Evolutionary conservation across 1,139 yeast genomes (phyloP).

Genomic region (Petasospora rhodanensis): DNA sequence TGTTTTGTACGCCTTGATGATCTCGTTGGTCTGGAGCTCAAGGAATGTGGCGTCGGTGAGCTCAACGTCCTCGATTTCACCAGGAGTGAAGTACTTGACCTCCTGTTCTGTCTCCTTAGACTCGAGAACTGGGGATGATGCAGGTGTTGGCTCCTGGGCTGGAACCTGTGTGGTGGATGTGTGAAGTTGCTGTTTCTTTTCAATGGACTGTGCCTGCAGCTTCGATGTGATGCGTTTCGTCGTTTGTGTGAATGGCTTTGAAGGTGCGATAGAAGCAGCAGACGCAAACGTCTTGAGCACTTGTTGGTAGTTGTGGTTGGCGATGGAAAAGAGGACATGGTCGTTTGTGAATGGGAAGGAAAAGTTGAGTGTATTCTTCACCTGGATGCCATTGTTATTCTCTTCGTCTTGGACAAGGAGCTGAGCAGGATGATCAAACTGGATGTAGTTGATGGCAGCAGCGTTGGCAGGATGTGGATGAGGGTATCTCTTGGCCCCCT

Average conservation of each 20-base stretch:
- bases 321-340: constrained; percentile 13
- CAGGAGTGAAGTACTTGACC: constrained; percentile 12
- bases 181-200: constrained; percentile 6
- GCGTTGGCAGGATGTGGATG: constrained; percentile 25
- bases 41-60: constrained; percentile 20
- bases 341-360: constrained; percentile 18
- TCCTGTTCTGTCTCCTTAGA: constrained; percentile 2
- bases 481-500: constrained; percentile 19
- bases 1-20: constrained; percentile 11
- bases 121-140: constrained; percentile 8
- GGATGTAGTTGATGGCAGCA: constrained; percentile 20
- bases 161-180: constrained; percentile 3
- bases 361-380: constrained; percentile 7
- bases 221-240: constrained; percentile 6
- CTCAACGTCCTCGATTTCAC: constrained; percentile 14
- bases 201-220: constrained; percentile 4
- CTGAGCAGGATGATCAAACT: constrained; percentile 14
- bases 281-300: constrained; percentile 6
- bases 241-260: too few relatives aligned
- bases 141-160: constrained; percentile 9
- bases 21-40: constrained; percentile 16
- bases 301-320: constrained; percentile 12
- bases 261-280: constrained; percentile 1
- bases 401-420: constrained; percentile 16
- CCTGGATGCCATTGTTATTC: constrained; percentile 5